Percentiles rank a stretch among this genome's conserved stretches.
phyloP scores from a whole-genome alignment of 352 stramenopile species.

The Pythium volutum region DNA sequence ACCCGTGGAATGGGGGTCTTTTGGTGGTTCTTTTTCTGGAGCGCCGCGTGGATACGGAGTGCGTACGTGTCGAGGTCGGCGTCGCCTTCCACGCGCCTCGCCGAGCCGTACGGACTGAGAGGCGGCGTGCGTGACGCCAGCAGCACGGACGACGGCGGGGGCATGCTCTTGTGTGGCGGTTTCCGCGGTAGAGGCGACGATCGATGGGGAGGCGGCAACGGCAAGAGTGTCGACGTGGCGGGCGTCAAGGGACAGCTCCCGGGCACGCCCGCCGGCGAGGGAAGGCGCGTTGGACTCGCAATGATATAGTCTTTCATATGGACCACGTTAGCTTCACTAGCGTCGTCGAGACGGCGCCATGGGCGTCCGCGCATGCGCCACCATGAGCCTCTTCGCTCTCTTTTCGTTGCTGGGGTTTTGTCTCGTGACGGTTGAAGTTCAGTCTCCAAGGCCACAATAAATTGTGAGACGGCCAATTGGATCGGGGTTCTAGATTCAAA shows the following conservation, averaged over 20 bases:
- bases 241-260: slow-evolving; percentile 8
- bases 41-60: slow-evolving; percentile 8
- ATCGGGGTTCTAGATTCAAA: too few relatives aligned
- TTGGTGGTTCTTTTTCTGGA: not conserved
- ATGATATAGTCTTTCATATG: slow-evolving; percentile 5
- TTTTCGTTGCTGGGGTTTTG: not conserved
- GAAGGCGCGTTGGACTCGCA: slow-evolving; percentile 16
- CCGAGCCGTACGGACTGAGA: slow-evolving; percentile 3
- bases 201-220: not conserved
- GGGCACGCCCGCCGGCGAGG: not conserved
- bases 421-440: not conserved
- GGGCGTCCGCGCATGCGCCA: not conserved
- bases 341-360: not conserved
- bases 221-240: not conserved
- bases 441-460: too few relatives aligned
- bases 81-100: not conserved
- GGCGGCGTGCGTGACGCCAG: slow-evolving; percentile 13
- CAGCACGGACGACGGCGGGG: slow-evolving; percentile 8
- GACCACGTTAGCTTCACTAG: not conserved
- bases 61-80: slow-evolving; percentile 12
- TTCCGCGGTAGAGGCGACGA: not conserved
- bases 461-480: too few relatives aligned
- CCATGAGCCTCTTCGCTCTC: not conserved
- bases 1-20: not conserved
- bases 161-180: slow-evolving; percentile 2